These are phyloP conservation scores for Leptodermis oblonga DNA, from an alignment of 257 asterid genomes.

Conservation along the genomic window DNA sequence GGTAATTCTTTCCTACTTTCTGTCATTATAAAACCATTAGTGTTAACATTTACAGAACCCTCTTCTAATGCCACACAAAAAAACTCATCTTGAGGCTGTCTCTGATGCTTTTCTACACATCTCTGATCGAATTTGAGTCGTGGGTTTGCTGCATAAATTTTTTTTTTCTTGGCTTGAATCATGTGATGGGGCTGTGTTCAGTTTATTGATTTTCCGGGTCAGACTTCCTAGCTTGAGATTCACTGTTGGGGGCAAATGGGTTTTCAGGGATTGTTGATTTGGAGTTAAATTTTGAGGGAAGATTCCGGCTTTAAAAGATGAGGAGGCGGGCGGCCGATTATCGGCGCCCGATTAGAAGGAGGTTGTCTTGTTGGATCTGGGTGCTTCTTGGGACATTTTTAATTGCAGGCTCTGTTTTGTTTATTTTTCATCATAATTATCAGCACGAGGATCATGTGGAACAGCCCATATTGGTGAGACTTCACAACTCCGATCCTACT, in stretches of 20 bases:
- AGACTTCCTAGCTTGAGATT: conserved; percentile 22
- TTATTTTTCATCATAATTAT: conserved; percentile 62
- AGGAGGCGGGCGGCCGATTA: conserved; percentile 90
- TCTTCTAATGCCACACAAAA: too few relatives aligned
- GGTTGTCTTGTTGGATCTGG: conserved; percentile 82
- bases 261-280: conserved; percentile 24
- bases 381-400: conserved; percentile 45
- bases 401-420: conserved; percentile 57
- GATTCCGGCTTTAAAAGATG: conserved; percentile 52
- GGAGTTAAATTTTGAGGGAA: conserved; percentile 27
- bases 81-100: neutral
- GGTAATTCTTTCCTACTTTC: neutral
- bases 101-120: neutral
- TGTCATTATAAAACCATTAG: neutral
- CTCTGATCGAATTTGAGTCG: conserved; percentile 21
- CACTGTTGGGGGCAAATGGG: conserved; percentile 24
- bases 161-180: conserved; percentile 19
- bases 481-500: conserved; percentile 12
- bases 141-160: conserved; percentile 16
- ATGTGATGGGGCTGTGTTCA: conserved; percentile 22
- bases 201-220: conserved; percentile 25
- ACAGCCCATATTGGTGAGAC: conserved; percentile 50
- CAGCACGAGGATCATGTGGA: conserved; percentile 54
- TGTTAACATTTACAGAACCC: neutral
- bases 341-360: conserved; percentile 88